phyloP scores from a whole-genome alignment of 2,329 filamentous ascomycete species.

The Microsporum ferrugineum region DNA sequence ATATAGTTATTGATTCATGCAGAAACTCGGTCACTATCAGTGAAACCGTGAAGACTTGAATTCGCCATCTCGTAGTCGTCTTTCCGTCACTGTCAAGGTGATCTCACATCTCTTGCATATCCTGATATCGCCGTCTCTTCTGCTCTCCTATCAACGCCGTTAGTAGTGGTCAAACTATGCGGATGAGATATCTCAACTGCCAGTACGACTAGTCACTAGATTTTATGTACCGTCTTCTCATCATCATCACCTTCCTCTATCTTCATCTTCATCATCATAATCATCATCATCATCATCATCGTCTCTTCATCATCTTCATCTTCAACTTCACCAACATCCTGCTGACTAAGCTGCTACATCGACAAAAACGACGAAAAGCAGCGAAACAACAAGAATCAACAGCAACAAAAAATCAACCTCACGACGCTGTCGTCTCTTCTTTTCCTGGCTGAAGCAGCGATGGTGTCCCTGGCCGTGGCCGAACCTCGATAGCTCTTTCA shows the following conservation, averaged over 20 bases:
- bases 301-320: background rate
- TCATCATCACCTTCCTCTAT: background rate
- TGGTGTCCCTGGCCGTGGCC: background rate
- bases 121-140: background rate
- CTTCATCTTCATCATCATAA: background rate
- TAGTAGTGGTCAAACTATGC: background rate
- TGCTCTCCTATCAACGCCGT: background rate
- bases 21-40: background rate
- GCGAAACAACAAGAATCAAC: background rate
- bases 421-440: background rate
- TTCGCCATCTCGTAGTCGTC: background rate
- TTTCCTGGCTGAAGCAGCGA: background rate
- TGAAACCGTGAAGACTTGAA: background rate
- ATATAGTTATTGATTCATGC: background rate
- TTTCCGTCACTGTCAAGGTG: background rate
- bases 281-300: too few species aligned
- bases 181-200: background rate
- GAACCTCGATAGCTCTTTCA: background rate
- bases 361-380: conserved; percentile 1
- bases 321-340: background rate
- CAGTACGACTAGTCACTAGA: too few species aligned
- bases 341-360: background rate
- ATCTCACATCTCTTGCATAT: background rate
- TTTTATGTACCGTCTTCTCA: too few species aligned
- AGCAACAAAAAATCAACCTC: background rate